These are phyloP conservation scores for Rhizopogon rudus DNA, from an alignment of 768 basidiomycete genomes.

Conservation along the genomic window DNA sequence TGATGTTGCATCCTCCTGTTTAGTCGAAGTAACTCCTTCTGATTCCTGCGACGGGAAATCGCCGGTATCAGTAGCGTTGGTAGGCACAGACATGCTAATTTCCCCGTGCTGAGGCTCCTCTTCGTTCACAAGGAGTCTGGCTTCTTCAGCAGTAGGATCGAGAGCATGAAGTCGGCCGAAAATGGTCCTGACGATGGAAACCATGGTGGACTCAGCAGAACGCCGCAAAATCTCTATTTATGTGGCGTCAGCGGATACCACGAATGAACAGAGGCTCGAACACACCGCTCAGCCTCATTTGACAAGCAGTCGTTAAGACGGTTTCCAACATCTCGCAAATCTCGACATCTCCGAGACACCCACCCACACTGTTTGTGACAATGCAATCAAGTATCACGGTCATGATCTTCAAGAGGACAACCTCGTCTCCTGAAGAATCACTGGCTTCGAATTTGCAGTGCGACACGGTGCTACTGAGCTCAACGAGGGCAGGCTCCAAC, in stretches of 20 bases:
- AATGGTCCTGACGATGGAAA: slow-evolving; percentile 76
- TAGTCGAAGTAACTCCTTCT: slow-evolving; percentile 10
- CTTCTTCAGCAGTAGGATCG: slow-evolving; percentile 65
- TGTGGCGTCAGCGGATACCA: slow-evolving; percentile 10
- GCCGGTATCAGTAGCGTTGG: slow-evolving; percentile 24
- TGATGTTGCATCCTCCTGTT: slow-evolving; percentile 6
- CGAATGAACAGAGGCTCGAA: slow-evolving; percentile 11
- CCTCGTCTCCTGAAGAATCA: slow-evolving; percentile 96
- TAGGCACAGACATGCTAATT: slow-evolving; percentile 55
- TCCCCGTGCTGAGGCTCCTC: slow-evolving; percentile 53
- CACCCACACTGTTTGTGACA: slow-evolving; percentile 57
- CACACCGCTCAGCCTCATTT: slow-evolving; percentile 93
- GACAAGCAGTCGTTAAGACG: slow-evolving; percentile 93
- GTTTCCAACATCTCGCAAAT: slow-evolving; percentile 99
- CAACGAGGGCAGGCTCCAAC: slow-evolving; percentile 65
- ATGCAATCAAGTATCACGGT: slow-evolving; percentile 83
- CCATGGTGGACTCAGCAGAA: slow-evolving; percentile 87
- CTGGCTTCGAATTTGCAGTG: slow-evolving; percentile 98
- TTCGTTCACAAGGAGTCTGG: slow-evolving; percentile 46
- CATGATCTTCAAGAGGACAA: slow-evolving; percentile 89
- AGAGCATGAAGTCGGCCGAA: slow-evolving; percentile 70
- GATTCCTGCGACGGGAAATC: slow-evolving; percentile 3
- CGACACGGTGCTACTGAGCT: slow-evolving; percentile 85
- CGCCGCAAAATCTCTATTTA: slow-evolving; percentile 75
- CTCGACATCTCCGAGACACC: slow-evolving; percentile 83